Evolutionary conservation across 306 rosid genomes (phyloP).

Genomic region (Quercus ilex): DNA sequence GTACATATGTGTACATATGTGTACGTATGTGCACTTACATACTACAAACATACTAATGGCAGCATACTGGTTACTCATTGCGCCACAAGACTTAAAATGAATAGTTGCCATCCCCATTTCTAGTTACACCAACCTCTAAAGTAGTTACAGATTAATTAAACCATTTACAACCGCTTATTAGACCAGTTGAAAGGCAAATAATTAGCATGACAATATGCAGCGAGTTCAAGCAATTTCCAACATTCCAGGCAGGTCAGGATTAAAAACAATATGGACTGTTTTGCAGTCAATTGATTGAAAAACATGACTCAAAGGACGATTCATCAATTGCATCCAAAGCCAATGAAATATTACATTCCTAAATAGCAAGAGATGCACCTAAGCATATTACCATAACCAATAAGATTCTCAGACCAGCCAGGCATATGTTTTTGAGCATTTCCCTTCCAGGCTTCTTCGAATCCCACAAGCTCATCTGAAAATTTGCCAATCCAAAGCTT

Average conservation of each 20-base stretch:
- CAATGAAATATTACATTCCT: background rate
- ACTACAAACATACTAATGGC: background rate
- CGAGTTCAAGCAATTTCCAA: background rate
- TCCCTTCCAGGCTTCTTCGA: constrained; percentile 76
- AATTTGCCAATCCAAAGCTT: constrained; percentile 22
- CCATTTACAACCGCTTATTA: background rate
- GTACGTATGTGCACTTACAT: background rate
- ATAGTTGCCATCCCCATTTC: background rate
- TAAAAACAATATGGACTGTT: background rate
- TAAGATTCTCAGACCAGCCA: constrained; percentile 41
- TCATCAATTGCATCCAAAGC: background rate
- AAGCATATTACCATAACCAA: constrained; percentile 31
- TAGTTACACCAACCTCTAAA: background rate
- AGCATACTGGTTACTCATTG: background rate
- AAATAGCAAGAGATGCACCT: constrained; percentile 22
- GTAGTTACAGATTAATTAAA: background rate
- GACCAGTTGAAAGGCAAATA: background rate
- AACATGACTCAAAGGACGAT: too few species aligned
- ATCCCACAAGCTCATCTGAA: constrained; percentile 63
- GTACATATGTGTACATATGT: background rate
- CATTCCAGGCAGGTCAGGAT: background rate
- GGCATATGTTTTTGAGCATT: constrained; percentile 59
- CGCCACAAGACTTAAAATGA: background rate
- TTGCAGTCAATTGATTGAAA: too few species aligned
- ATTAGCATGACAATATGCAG: background rate